Evolutionary conservation across 2,329 filamentous ascomycete species (phyloP), one percentile per base, ranked within the genome.

Genomic region (Colletotrichum orbiculare): DNA sequence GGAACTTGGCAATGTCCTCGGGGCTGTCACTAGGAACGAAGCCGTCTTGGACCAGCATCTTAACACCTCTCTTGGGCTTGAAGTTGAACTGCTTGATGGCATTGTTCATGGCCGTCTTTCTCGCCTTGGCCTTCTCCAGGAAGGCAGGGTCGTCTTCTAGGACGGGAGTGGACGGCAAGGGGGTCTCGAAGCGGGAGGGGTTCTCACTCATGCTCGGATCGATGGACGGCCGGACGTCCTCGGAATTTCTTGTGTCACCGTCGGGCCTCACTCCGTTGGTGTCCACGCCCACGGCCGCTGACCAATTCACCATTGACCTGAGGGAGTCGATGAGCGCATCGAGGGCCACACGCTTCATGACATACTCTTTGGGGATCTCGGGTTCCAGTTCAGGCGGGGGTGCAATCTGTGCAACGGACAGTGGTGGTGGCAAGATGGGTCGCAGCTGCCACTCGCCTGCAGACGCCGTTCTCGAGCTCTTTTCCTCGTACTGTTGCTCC

Each of bases 21-120:
- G 96, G 91, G 7, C 83, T 86, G 57, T 94, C 87, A 60, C 91
- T 95, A 1, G 86, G 79, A 64, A 99, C 97, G 75, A 99, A 97
- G 0, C 93, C 93, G 68, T 96, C 92, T 34, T 91, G 86, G 11
- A 98, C 75, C 15, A 99, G 79, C 13, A 91, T 80, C 75, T 97
- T 97, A 73, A 99, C 87, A 6, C 96, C 96, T 64, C 91, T 89
- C 78, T 99, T 99, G 0, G 96, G 94, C 76, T 99, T 99, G 83
- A 95, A 97, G 76, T 99, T 99, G 84, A 99, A 99, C 67, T 93
- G 91, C 54, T 90, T 89, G 59, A 97, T 91, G 2, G 92, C 95
- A 71, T 97, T 96, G 56, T 90, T 92, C 66, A 98, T 81, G 0
- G 96, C 96, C 7, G 93, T 98, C 80, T 99, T 99, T 67, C 91